phyloP scores from a whole-genome alignment of 768 basidiomycete genomes.

The Mrakia blollopis region DNA sequence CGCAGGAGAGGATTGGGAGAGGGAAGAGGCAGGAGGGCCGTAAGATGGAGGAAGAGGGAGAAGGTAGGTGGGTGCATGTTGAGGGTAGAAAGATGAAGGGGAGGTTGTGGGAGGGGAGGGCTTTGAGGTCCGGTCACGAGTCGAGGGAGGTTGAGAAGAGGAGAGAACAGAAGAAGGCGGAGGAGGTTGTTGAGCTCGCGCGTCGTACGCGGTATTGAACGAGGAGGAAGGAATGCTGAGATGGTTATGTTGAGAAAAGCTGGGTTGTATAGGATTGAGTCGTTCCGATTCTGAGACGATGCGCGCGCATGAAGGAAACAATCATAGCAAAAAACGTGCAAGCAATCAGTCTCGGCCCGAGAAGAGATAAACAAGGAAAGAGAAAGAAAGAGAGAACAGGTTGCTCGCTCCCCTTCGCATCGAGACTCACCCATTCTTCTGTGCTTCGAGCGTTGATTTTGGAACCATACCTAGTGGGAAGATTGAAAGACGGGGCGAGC shows the following conservation, averaged over 20 bases:
- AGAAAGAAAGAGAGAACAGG: neutral
- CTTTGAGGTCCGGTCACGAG: neutral
- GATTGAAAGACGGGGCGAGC: too few species aligned
- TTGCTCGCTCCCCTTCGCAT: neutral
- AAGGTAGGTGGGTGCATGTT: neutral
- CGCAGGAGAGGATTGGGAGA: too few species aligned
- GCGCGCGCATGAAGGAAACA: neutral
- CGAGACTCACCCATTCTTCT: neutral
- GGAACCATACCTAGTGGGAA: neutral
- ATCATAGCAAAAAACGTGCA: neutral
- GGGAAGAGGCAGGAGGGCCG: neutral
- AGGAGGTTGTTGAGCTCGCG: neutral
- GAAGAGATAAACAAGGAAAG: neutral
- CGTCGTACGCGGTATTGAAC: neutral
- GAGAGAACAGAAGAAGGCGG: neutral
- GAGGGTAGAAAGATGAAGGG: neutral
- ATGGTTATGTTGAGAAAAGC: neutral
- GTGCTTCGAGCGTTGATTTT: neutral
- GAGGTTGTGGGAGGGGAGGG: neutral
- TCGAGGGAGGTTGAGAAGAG: neutral
- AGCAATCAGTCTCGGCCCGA: neutral
- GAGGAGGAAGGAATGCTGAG: neutral
- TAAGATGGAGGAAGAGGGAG: neutral
- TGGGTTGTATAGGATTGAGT: neutral
- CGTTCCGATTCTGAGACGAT: neutral